Evolutionary conservation across 148 eudicot genomes (phyloP).

Genomic region (Gaultheria prostrata): DNA sequence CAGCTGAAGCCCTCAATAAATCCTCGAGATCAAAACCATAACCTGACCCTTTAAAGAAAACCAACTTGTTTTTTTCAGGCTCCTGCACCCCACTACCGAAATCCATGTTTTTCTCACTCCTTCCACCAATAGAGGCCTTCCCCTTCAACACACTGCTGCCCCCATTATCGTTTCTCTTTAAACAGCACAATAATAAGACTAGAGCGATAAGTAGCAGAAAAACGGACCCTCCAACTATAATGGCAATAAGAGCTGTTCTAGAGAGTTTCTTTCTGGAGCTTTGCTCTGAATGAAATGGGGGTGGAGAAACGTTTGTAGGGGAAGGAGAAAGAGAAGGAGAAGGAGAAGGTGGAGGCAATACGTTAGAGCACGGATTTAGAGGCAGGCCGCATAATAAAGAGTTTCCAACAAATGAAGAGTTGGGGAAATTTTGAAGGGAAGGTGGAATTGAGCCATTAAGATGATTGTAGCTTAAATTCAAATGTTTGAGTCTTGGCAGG

Average conservation of each 20-base stretch:
- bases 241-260: slow-evolving; percentile 29
- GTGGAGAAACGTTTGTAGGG: slow-evolving; percentile 11
- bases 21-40: slow-evolving; percentile 53
- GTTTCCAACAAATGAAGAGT: slow-evolving; percentile 36
- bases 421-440: slow-evolving; percentile 30
- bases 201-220: slow-evolving; percentile 23
- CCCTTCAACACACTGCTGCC: slow-evolving; percentile 26
- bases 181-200: slow-evolving; percentile 20
- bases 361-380: slow-evolving; percentile 26
- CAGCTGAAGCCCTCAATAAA: slow-evolving; percentile 36
- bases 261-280: slow-evolving; percentile 28
- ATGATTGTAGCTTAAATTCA: slow-evolving; percentile 40
- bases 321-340: slow-evolving; percentile 36
- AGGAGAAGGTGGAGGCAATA: slow-evolving; percentile 34
- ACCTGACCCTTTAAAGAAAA: slow-evolving; percentile 44
- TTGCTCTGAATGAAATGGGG: slow-evolving; percentile 3
- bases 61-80: slow-evolving; percentile 45
- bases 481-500: slow-evolving; percentile 21
- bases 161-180: slow-evolving; percentile 26
- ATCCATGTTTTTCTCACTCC: slow-evolving; percentile 39
- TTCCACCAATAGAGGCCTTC: slow-evolving; percentile 22
- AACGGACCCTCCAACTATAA: slow-evolving; percentile 37
- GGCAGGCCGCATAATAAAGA: slow-evolving; percentile 34
- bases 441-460: slow-evolving; percentile 35
- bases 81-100: slow-evolving; percentile 49